phyloP scores from a whole-genome alignment of 1,139 yeast species.

The Pichia sp. region DNA sequence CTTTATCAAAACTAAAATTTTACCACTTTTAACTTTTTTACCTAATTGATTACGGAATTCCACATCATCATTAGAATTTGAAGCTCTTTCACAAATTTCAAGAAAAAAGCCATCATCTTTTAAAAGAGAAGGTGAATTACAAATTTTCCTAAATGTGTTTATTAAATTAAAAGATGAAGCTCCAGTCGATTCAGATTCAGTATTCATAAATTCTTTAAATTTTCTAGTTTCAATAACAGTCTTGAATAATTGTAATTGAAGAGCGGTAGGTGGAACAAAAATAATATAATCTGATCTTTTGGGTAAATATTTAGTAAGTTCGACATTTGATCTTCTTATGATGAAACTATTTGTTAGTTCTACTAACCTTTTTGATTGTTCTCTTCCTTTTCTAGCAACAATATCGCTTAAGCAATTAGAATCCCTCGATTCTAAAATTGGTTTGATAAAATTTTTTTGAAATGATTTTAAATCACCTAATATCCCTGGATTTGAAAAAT shows the following conservation, averaged over 20 bases:
- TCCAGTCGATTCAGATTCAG: neutral
- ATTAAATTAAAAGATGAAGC: slow-evolving; percentile 59
- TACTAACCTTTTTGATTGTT: slow-evolving; percentile 55
- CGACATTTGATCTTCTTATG: slow-evolving; percentile 64
- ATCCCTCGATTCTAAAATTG: slow-evolving; percentile 71
- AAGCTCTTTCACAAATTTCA: slow-evolving; percentile 30
- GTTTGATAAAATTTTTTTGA: slow-evolving; percentile 60
- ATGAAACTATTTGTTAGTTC: slow-evolving; percentile 60
- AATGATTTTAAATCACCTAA: slow-evolving; percentile 59
- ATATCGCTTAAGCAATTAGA: slow-evolving; percentile 53
- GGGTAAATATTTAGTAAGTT: slow-evolving; percentile 63
- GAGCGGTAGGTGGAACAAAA: slow-evolving; percentile 67
- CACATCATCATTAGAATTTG: slow-evolving; percentile 17
- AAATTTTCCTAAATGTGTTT: slow-evolving; percentile 69
- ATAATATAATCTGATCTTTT: slow-evolving; percentile 73
- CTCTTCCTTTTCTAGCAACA: slow-evolving; percentile 51
- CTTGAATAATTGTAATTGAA: slow-evolving; percentile 53
- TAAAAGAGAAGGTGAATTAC: slow-evolving; percentile 73
- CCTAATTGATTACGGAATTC: slow-evolving; percentile 25
- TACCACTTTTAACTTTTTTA: slow-evolving; percentile 43
- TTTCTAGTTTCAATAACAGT: slow-evolving; percentile 38
- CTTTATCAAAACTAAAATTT: slow-evolving; percentile 48
- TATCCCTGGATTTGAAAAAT: slow-evolving; percentile 79
- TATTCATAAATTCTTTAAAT: slow-evolving; percentile 10
- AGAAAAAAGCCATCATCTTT: slow-evolving; percentile 32